Percentiles rank a stretch among this genome's conserved stretches.
These are phyloP conservation scores for Saraca asoca DNA, from an alignment of 331 rosid species.

Conservation along the genomic window DNA sequence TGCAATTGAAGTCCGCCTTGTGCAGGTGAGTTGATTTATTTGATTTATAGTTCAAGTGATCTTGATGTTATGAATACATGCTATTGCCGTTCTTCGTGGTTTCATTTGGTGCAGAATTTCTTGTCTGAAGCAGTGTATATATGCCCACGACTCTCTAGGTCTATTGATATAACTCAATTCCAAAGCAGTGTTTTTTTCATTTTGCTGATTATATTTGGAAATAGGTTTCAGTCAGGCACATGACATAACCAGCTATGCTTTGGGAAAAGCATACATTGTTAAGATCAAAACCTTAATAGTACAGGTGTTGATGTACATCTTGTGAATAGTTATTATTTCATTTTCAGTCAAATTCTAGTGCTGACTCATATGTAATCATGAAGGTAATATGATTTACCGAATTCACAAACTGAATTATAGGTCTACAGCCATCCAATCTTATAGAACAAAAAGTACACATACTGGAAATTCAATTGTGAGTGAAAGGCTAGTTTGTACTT, in stretches of 20 bases:
- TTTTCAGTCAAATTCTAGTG: conserved; percentile 16
- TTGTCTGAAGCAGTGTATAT: neutral
- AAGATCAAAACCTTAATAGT: neutral
- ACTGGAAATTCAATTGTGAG: conserved; percentile 14
- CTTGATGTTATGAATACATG: conserved; percentile 19
- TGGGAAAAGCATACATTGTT: neutral
- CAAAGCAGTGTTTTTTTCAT: conserved; percentile 20
- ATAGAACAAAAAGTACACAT: neutral
- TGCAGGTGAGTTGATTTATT: conserved; percentile 63
- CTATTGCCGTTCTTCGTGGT: conserved; percentile 26
- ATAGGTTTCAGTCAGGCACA: conserved; percentile 9
- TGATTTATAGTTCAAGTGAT: neutral
- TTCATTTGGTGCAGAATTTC: conserved; percentile 18
- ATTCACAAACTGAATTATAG: neutral
- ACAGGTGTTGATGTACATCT: no score
- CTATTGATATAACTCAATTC: no score
- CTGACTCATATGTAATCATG: neutral
- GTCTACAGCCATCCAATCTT: neutral
- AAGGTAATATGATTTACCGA: conserved; percentile 19
- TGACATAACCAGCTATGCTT: neutral
- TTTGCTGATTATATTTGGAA: conserved; percentile 7
- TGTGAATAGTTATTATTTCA: neutral
- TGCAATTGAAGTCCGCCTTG: conserved; percentile 93
- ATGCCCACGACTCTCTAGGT: neutral
- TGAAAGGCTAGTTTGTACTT: conserved; percentile 21